These are phyloP conservation scores for Pleurotus ostreatus DNA, from an alignment of 768 basidiomycete genomes.

Conservation along the genomic window DNA sequence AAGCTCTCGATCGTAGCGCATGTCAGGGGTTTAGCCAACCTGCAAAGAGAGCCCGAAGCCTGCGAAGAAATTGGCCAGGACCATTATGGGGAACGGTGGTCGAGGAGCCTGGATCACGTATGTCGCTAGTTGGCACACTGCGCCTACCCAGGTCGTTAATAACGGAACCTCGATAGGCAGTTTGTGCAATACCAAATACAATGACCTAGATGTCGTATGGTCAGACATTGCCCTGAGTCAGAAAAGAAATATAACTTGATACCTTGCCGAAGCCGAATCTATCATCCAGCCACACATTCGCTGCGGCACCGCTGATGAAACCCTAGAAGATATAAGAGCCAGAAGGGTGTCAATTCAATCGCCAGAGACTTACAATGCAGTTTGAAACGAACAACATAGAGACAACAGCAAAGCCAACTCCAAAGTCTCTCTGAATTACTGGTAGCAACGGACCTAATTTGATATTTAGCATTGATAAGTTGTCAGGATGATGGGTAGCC, in stretches of 20 bases:
- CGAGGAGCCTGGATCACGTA: slow-evolving; percentile 42
- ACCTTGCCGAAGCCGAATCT: slow-evolving; percentile 47
- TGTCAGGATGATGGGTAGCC: background rate
- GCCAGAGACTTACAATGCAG: slow-evolving; percentile 21
- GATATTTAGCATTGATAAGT: background rate
- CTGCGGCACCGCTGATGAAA: slow-evolving; percentile 39
- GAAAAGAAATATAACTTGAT: background rate
- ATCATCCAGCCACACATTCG: slow-evolving; percentile 44
- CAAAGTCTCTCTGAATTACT: slow-evolving; percentile 20
- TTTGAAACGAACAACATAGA: slow-evolving; percentile 43
- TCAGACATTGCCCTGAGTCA: background rate
- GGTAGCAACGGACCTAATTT: slow-evolving; percentile 21
- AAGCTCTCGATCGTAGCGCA: too few relatives aligned
- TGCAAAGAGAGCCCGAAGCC: slow-evolving; percentile 49
- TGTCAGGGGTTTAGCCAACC: slow-evolving; percentile 17
- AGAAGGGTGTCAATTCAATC: background rate
- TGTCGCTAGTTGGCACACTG: slow-evolving; percentile 35
- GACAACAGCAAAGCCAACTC: slow-evolving; percentile 38
- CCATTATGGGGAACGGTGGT: slow-evolving; percentile 51
- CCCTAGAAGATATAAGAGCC: slow-evolving; percentile 27
- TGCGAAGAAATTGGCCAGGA: slow-evolving; percentile 37
- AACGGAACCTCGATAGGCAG: background rate
- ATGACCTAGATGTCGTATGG: slow-evolving; percentile 13
- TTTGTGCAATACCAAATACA: slow-evolving; percentile 14
- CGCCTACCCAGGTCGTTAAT: slow-evolving; percentile 25